Conservation (phyloP, 2,329 filamentous ascomycete species). For the Beauveria caledonica region DNA sequence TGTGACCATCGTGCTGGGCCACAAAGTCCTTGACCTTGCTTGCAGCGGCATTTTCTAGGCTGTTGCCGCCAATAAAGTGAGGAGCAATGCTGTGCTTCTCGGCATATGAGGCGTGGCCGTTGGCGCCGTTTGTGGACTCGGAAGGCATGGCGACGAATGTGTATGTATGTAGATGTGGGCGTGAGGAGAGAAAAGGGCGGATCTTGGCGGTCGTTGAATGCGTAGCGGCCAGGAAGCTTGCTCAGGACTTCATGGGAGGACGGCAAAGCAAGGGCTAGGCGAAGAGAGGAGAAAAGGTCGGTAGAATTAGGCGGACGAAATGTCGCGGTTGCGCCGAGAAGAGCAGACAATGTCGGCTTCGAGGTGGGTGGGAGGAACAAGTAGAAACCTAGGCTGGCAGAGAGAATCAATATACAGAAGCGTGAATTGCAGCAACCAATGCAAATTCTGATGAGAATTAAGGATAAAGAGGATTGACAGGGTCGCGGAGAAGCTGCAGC, state of each 20-base stretch:
- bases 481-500: neutral
- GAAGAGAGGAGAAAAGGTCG: slow-evolving; percentile 19
- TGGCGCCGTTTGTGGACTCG: slow-evolving; percentile 39
- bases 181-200: neutral
- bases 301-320: neutral
- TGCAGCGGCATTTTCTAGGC: slow-evolving; percentile 69
- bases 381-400: slow-evolving; percentile 3
- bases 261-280: neutral
- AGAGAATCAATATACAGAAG: slow-evolving; percentile 4
- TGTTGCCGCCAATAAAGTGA: slow-evolving; percentile 96
- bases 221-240: neutral
- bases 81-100: slow-evolving; percentile 75
- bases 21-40: slow-evolving; percentile 97
- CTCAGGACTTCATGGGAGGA: slow-evolving; percentile 7
- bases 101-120: slow-evolving; percentile 60
- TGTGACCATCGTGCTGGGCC: slow-evolving; percentile 80
- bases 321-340: neutral
- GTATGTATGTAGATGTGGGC: slow-evolving; percentile 18
- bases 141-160: slow-evolving; percentile 34
- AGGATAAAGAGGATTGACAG: slow-evolving; percentile 6
- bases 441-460: neutral
- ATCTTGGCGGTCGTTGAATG: slow-evolving; percentile 1
- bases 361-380: neutral
- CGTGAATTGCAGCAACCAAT: neutral
- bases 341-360: neutral